Evolutionary conservation across 139 green algal genomes (phyloP).

Genomic region (Volvox africanus): DNA sequence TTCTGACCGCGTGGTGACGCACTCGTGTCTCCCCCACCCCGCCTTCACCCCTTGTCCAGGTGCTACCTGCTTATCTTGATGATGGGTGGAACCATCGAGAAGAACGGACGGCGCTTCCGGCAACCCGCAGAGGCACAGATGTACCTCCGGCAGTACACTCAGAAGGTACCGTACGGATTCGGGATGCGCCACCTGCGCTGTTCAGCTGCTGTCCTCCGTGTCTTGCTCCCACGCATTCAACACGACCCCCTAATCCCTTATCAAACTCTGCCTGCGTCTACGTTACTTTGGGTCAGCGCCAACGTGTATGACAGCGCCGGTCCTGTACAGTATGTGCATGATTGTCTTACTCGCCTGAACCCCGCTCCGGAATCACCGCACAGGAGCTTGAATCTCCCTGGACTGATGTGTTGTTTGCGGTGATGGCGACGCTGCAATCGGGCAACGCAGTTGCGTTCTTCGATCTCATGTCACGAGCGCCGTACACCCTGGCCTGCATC

Average conservation of each 20-base stretch:
- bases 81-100: constrained; percentile 47
- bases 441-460: constrained; percentile 32
- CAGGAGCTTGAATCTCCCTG: constrained; percentile 39
- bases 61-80: constrained; percentile 46
- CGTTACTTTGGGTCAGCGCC: too few species aligned
- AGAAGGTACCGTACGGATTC: too few species aligned
- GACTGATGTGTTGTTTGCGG: not conserved
- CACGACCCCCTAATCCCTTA: not conserved
- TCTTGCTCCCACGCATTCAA: not conserved
- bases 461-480: not conserved
- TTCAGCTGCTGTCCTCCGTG: too few species aligned
- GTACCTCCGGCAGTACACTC: constrained; percentile 23
- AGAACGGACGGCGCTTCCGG: constrained; percentile 33
- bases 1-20: too few species aligned
- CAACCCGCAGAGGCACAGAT: constrained; percentile 18
- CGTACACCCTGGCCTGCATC: constrained; percentile 34
- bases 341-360: not conserved
- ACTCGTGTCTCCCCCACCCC: not conserved
- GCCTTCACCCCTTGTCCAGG: not conserved
- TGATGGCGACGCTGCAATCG: not conserved
- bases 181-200: too few species aligned
- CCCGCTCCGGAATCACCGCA: not conserved
- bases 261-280: not conserved
- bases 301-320: too few species aligned
- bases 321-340: too few species aligned